Base-by-base conservation (phyloP, 164 flowering plant genomes). In the Vitis riparia region DNA sequence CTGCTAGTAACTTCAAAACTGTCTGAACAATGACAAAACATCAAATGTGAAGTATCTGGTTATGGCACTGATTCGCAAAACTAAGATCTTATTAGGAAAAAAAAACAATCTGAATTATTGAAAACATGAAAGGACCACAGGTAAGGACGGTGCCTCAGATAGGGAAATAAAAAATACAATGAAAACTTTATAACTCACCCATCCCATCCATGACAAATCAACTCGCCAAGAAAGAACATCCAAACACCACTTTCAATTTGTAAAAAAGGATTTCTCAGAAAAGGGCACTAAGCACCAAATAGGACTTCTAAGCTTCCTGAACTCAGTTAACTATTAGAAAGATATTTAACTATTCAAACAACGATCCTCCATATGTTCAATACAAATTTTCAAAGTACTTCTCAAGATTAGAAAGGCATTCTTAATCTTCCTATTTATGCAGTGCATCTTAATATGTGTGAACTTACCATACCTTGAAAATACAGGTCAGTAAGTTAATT, bases 1-100 rank as follows among this genome's bases (percentile, higher is more conserved):
- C 97, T 12, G 68, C 90, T 62, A 91, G 76, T 73, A 90, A 63
- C 83, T 82, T 94, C 79, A 94, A 72, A 66, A 89, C 84, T 55
- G 91, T 86, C 97, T 94, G 89, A 65, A 65, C 55, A 27, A 14
- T 51, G 44, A 19, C 14, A 47, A 44, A 30, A 30, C 19, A 59
- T 16, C 3, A 57, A 17, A 10, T 44, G 8, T 17, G 55, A 23
- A 23, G 27, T 23, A 23, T 23, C 27, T 23, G 27, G 27, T 23
- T 23, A 23, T 23, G 9, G 44, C 16, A 8, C 17, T 50, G 15
- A 59, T 13, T 37, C 56, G 47, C 19, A 23, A 9, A 27, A 56
- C 70, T 5, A 15, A 16, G 19, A 17, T 11, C 23, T 13, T 11
- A 8, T 37, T n/a, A 56, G 52, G 44, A 6, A 6, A 37, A 37